phyloP scores from a whole-genome alignment of 108 stramenopile species.

The Skeletonema menzelii region DNA sequence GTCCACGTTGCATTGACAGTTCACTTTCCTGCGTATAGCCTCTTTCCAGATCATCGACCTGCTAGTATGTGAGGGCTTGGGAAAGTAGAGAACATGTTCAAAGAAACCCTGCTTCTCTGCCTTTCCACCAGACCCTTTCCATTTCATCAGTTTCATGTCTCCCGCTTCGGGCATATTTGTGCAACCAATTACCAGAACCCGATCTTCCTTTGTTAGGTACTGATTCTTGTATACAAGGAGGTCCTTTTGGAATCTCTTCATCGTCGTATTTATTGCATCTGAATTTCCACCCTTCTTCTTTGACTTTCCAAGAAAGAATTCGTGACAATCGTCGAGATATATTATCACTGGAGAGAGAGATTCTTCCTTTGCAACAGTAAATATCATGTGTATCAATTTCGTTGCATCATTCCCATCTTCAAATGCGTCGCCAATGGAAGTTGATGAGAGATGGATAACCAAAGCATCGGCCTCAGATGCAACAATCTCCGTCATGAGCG shows the following conservation, averaged over 20 bases:
- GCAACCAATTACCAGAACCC: conserved; percentile 77
- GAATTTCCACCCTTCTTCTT: conserved; percentile 26
- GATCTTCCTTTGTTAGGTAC: conserved; percentile 61
- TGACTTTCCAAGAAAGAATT: conserved; percentile 64
- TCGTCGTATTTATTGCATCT: conserved; percentile 34
- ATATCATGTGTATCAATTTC: conserved; percentile 78
- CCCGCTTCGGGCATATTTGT: conserved; percentile 59
- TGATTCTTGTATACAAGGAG: conserved; percentile 80
- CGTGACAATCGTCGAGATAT: conserved; percentile 75
- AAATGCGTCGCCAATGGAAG: conserved; percentile 56
- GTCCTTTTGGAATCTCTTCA: conserved; percentile 73
- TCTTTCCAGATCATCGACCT: conserved; percentile 66
- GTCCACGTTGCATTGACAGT: neutral
- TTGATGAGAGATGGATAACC: conserved; percentile 76
- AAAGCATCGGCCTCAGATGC: conserved; percentile 81
- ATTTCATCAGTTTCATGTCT: conserved; percentile 63
- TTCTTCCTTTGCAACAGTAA: conserved; percentile 74
- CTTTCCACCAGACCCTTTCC: conserved; percentile 43
- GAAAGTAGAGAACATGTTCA: conserved; percentile 72
- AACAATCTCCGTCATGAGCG: conserved; percentile 76
- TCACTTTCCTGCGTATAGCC: conserved; percentile 44
- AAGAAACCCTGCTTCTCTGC: conserved; percentile 72
- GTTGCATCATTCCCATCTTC: conserved; percentile 68
- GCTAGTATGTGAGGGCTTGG: conserved; percentile 69
- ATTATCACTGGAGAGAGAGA: conserved; percentile 77